phyloP scores from a whole-genome alignment of 140 eudicot species.

The Artemisia princeps region DNA sequence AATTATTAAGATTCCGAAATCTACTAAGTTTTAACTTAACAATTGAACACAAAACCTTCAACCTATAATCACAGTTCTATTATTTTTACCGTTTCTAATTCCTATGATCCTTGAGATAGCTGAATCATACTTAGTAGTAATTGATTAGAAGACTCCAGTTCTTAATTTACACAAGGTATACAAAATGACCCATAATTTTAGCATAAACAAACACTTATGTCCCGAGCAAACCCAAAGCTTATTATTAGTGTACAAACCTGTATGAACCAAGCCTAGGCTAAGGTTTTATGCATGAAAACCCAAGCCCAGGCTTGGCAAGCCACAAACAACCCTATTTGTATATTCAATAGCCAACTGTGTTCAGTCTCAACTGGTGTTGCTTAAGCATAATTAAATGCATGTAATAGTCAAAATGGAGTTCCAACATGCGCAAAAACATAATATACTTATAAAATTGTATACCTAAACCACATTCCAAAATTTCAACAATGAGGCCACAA shows the following conservation, averaged over 20 bases:
- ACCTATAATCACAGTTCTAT: too few relatives aligned
- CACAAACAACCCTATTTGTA: neutral
- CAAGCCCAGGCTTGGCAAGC: neutral
- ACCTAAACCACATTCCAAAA: conserved; percentile 24
- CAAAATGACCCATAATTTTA: neutral
- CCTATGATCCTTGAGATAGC: too few relatives aligned
- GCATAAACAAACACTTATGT: neutral
- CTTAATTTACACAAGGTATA: neutral
- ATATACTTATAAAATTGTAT: conserved; percentile 6
- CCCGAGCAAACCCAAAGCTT: neutral
- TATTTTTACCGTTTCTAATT: too few relatives aligned
- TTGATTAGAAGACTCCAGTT: too few relatives aligned
- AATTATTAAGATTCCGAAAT: too few relatives aligned
- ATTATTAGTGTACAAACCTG: neutral
- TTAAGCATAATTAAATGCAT: conserved; percentile 2
- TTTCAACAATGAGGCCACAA: conserved; percentile 1
- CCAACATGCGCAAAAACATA: conserved; percentile 15
- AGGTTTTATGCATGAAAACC: neutral
- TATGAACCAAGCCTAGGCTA: neutral
- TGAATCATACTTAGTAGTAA: too few relatives aligned
- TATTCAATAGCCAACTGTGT: neutral
- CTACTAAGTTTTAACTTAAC: too few relatives aligned
- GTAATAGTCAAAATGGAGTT: neutral
- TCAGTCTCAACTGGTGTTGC: neutral
- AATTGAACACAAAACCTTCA: too few relatives aligned